phyloP scores from a whole-genome alignment of 2,329 filamentous ascomycete genomes.

The Cadophora gregata region DNA sequence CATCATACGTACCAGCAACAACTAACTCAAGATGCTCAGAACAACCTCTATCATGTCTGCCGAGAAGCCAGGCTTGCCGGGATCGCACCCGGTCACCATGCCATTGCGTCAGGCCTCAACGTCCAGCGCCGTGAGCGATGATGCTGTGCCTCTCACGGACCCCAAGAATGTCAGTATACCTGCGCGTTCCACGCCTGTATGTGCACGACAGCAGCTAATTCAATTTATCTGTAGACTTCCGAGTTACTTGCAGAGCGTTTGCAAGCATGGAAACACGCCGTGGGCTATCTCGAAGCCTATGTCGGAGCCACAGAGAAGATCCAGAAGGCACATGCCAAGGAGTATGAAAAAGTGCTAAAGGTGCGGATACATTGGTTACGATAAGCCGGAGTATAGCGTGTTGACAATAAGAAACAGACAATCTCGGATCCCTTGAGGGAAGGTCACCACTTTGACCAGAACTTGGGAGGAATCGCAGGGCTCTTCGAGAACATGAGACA shows the following conservation, averaged over 20 bases:
- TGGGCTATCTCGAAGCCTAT: conserved; percentile 90
- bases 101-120: conserved; percentile 39
- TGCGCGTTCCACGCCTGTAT: background rate
- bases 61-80: conserved; percentile 35
- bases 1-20: background rate
- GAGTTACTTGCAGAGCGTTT: conserved; percentile 85
- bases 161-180: conserved; percentile 41
- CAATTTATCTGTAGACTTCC: conserved; percentile 63
- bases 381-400: background rate
- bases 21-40: conserved; percentile 36
- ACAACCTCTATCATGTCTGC: conserved; percentile 37
- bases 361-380: conserved; percentile 46
- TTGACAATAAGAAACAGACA: conserved; percentile 56
- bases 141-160: conserved; percentile 41
- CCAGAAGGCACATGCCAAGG: conserved; percentile 84
- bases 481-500: conserved; percentile 93
- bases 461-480: conserved; percentile 82
- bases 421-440: conserved; percentile 86
- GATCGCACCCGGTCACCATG: conserved; percentile 38
- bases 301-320: conserved; percentile 84
- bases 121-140: conserved; percentile 39
- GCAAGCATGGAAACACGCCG: conserved; percentile 95
- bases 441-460: conserved; percentile 91
- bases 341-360: conserved; percentile 95
- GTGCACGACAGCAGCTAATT: conserved; percentile 21